Conservation (phyloP, 1,284 basidiomycete species). For the Kwoniella shivajii region DNA sequence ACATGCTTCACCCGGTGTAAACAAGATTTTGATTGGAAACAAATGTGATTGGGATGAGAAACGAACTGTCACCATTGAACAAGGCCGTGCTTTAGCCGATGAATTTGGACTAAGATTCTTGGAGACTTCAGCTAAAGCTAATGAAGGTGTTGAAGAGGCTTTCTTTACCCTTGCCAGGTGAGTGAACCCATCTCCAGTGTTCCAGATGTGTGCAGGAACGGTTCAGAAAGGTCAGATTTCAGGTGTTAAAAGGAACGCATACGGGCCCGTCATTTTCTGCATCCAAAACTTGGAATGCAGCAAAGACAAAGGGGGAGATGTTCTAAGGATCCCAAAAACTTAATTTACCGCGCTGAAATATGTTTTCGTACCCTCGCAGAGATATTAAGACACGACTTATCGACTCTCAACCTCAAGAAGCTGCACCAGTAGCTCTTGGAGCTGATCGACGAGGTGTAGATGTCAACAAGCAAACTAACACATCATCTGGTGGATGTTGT, state of each 20-base stretch:
- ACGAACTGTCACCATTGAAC: conserved; percentile 75
- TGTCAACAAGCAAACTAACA: conserved; percentile 38
- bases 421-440: conserved; percentile 34
- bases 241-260: not conserved
- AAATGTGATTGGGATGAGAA: conserved; percentile 99
- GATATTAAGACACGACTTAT: conserved; percentile 97
- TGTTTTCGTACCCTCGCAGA: conserved; percentile 56
- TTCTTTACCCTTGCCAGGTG: conserved; percentile 97
- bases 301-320: too few species aligned
- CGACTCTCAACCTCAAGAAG: conserved; percentile 81
- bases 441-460: conserved; percentile 45
- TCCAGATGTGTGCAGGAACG: not conserved
- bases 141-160: conserved; percentile 97
- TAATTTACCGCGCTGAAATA: conserved; percentile 18
- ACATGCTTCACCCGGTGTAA: conserved; percentile 97
- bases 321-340: too few species aligned
- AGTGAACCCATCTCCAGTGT: conserved; percentile 43
- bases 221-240: not conserved
- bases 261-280: too few species aligned
- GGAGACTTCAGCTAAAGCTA: conserved; percentile 97
- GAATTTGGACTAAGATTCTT: conserved; percentile 90
- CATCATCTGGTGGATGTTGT: conserved; percentile 45
- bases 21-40: conserved; percentile 99
- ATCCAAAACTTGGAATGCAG: too few species aligned
- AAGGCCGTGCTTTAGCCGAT: conserved; percentile 73